A percentile compares a stretch with the other conserved stretches of the same genome.
Evolutionary conservation across 768 basidiomycete species (phyloP).

Genomic region (Mycena leptocephala): DNA sequence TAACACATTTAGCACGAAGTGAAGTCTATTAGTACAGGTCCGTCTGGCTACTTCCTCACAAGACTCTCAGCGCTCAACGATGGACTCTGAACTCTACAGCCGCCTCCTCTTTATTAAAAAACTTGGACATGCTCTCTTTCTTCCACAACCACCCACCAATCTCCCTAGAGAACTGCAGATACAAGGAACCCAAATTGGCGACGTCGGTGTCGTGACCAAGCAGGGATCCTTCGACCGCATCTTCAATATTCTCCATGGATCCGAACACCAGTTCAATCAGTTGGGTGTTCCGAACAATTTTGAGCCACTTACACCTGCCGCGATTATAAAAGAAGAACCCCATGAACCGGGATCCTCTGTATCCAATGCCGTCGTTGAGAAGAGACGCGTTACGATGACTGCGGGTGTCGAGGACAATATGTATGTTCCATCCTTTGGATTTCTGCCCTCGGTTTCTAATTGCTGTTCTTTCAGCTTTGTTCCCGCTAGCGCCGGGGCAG

Average conservation of each 20-base stretch:
- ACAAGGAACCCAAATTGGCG: conserved; percentile 5
- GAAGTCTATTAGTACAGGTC: too few relatives aligned
- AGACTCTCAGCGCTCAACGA: too few relatives aligned
- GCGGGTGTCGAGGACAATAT: neutral
- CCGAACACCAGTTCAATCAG: neutral
- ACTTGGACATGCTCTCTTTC: conserved; percentile 2
- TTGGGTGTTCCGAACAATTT: neutral
- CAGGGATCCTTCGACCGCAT: conserved; percentile 13
- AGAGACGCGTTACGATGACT: neutral
- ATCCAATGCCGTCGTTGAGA: too few relatives aligned
- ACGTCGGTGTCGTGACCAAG: conserved; percentile 8
- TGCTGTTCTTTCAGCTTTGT: neutral
- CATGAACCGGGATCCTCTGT: neutral
- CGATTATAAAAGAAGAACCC: neutral
- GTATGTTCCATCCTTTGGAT: neutral
- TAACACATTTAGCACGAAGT: too few relatives aligned
- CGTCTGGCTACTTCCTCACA: too few relatives aligned
- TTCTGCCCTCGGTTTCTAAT: neutral
- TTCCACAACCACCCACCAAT: neutral
- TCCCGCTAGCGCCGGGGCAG: neutral
- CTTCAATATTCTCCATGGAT: conserved; percentile 10
- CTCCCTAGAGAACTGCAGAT: neutral
- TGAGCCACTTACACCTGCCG: neutral
- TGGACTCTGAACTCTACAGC: too few relatives aligned
- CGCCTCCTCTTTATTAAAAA: conserved; percentile 6